Conservation (phyloP, 2,329 filamentous ascomycete species). For the Aspergillus latus region DNA sequence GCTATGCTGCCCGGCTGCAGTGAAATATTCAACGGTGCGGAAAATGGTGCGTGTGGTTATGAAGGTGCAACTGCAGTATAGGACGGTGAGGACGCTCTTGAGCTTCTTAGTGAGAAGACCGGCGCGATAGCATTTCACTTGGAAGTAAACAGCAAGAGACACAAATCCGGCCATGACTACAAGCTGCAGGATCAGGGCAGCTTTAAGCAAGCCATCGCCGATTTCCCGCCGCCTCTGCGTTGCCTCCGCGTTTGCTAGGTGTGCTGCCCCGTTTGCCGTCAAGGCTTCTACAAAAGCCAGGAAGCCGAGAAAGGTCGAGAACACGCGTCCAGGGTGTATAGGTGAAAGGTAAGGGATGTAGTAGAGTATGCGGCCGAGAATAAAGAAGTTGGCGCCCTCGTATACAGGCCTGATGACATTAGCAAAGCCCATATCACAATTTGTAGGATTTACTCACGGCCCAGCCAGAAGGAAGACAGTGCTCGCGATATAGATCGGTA, state of each 20-base stretch:
- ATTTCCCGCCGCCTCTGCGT: constrained; percentile 38
- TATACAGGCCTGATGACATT: constrained; percentile 38
- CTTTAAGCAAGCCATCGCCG: constrained; percentile 50
- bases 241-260: constrained; percentile 43
- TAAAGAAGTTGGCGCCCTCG: constrained; percentile 52
- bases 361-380: constrained; percentile 53
- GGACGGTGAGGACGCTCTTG: constrained; percentile 40
- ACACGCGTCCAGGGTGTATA: constrained; percentile 57
- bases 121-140: constrained; percentile 42
- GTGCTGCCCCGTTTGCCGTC: constrained; percentile 53
- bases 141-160: constrained; percentile 47
- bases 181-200: constrained; percentile 53
- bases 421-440: not conserved
- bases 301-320: constrained; percentile 58
- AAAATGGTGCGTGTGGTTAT: constrained; percentile 46
- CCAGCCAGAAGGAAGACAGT: constrained; percentile 41
- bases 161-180: constrained; percentile 52
- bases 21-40: constrained; percentile 53
- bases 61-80: constrained; percentile 51
- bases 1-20: constrained; percentile 31
- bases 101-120: constrained; percentile 48
- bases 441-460: constrained; percentile 30
- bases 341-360: constrained; percentile 50
- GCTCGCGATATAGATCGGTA: constrained; percentile 41
- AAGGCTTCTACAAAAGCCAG: constrained; percentile 51